Evolutionary conservation across 164 flowering plant genomes (phyloP).

Genomic region (Malania oleifera): DNA sequence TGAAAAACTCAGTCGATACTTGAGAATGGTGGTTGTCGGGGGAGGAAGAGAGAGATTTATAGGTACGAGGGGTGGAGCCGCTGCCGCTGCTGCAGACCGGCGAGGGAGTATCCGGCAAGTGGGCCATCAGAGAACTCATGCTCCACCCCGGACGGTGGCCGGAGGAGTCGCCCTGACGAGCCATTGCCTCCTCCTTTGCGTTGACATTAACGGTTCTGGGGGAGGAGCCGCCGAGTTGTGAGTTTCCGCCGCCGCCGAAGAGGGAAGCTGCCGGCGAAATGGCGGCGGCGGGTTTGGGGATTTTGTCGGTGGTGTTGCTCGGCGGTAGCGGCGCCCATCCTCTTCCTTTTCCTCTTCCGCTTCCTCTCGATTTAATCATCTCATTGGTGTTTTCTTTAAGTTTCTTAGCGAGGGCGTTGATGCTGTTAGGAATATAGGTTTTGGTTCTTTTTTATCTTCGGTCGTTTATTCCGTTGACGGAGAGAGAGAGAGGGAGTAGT

Average conservation of each 20-base stretch:
- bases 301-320: conserved; percentile 1
- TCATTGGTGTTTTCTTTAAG: conserved; percentile 5
- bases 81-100: conserved; percentile 16
- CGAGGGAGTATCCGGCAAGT: conserved; percentile 18
- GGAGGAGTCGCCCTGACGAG: not conserved
- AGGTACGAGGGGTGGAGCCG: not conserved
- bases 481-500: too few species aligned
- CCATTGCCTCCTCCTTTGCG: not conserved
- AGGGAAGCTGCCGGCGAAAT: not conserved
- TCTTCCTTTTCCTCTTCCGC: conserved; percentile 9
- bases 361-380: too few species aligned
- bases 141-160: conserved; percentile 8
- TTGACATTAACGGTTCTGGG: not conserved
- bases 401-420: conserved; percentile 1
- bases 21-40: conserved; percentile 7
- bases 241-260: too few species aligned
- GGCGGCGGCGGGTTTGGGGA: too few species aligned
- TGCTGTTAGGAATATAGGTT: too few species aligned
- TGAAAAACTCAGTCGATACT: conserved; percentile 3
- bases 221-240: too few species aligned
- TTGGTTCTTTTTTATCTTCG: too few species aligned
- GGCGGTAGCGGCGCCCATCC: conserved; percentile 3
- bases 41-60: not conserved
- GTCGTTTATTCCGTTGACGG: too few species aligned
- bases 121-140: conserved; percentile 9